Evolutionary conservation across 345 rosid species (phyloP).

Genomic region (Lepidium africanum): DNA sequence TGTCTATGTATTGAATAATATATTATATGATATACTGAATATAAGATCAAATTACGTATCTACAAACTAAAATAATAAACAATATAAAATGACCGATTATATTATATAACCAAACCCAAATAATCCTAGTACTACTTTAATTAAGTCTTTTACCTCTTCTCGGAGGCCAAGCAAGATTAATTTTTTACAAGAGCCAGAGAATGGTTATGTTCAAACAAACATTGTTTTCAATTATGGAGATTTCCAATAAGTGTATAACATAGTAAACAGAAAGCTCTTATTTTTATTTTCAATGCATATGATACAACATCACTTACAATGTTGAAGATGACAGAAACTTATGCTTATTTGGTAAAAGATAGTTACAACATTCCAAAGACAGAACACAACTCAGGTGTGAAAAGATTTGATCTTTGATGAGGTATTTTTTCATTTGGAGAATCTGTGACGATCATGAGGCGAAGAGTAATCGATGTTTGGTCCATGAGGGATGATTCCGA

Average conservation of each 20-base stretch:
- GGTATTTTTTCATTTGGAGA: slow-evolving; percentile 16
- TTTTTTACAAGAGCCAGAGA: neutral
- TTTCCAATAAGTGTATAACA: neutral
- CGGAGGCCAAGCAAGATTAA: neutral
- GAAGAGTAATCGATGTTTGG: slow-evolving; percentile 52
- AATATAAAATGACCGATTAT: too few species aligned
- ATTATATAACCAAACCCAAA: too few species aligned
- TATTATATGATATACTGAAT: too few species aligned
- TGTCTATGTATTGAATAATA: too few species aligned
- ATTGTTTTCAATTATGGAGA: neutral
- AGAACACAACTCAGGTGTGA: neutral
- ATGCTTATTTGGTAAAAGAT: neutral
- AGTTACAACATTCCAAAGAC: neutral
- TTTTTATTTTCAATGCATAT: neutral
- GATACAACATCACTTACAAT: neutral
- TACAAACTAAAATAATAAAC: too few species aligned
- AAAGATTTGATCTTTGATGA: neutral
- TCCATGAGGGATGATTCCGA: slow-evolving; percentile 58
- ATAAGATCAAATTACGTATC: too few species aligned
- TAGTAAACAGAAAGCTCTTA: neutral
- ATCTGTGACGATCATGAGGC: slow-evolving; percentile 51
- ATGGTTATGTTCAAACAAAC: neutral
- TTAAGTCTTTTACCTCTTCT: too few species aligned
- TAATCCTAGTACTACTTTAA: too few species aligned
- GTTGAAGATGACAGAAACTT: neutral